A percentile compares a stretch with the other conserved stretches of the same genome.
Conservation (phyloP, 768 basidiomycete species). For the Leccinum pellstonianum region DNA sequence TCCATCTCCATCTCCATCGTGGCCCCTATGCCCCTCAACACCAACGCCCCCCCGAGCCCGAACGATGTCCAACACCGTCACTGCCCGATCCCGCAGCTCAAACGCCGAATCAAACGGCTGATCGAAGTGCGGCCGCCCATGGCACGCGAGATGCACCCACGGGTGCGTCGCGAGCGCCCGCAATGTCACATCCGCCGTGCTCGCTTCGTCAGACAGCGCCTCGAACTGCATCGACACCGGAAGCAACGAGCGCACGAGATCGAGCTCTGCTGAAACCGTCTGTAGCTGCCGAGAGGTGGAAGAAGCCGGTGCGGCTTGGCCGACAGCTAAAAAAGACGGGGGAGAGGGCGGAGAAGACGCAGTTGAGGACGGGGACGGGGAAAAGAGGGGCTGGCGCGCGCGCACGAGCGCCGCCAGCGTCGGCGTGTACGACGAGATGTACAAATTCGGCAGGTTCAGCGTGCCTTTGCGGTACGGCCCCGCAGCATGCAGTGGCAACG, state of each 20-base stretch:
- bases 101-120: slow-evolving; percentile 31
- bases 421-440: slow-evolving; percentile 37
- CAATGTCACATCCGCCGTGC: slow-evolving; percentile 16
- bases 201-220: slow-evolving; percentile 11
- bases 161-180: slow-evolving; percentile 16
- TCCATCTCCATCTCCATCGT: neutral
- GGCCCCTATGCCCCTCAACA: slow-evolving; percentile 3
- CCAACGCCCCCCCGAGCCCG: slow-evolving; percentile 4
- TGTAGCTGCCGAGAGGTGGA: slow-evolving; percentile 10
- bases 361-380: neutral
- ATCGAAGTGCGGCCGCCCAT: slow-evolving; percentile 21
- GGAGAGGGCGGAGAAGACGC: neutral
- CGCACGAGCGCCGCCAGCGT: slow-evolving; percentile 30
- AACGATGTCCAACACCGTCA: slow-evolving; percentile 18
- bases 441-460: slow-evolving; percentile 14
- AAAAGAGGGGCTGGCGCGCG: slow-evolving; percentile 10
- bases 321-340: slow-evolving; percentile 19
- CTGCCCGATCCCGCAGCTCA: slow-evolving; percentile 19
- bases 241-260: slow-evolving; percentile 20
- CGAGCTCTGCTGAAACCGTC: slow-evolving; percentile 18
- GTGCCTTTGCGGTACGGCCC: slow-evolving; percentile 26
- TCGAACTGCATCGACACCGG: slow-evolving; percentile 15
- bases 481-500: slow-evolving; percentile 35
- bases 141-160: slow-evolving; percentile 36
- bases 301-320: slow-evolving; percentile 16